Percentiles rank a stretch among this genome's conserved stretches.
Evolutionary conservation across 2,329 filamentous ascomycete genomes (phyloP).

Genomic region (Triangularia setosa): DNA sequence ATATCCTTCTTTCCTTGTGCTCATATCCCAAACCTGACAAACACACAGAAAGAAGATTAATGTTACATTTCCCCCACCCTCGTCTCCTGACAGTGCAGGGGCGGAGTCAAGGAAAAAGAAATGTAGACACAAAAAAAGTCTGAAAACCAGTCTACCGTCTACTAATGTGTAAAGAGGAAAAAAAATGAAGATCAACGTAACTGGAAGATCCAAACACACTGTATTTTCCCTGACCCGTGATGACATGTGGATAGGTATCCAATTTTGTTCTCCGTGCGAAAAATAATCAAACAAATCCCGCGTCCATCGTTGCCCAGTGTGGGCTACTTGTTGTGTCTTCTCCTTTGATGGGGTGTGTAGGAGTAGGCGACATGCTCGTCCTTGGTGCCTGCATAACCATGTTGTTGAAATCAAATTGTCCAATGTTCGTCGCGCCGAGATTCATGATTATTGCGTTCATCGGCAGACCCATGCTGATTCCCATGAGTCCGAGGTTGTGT

Average conservation of each 20-base stretch:
- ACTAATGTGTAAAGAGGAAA: background rate
- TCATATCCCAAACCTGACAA: background rate
- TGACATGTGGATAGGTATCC: background rate
- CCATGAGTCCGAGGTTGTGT: slow-evolving; percentile 1
- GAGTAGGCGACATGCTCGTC: background rate
- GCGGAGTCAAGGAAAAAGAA: background rate
- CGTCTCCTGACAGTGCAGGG: background rate
- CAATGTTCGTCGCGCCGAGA: background rate
- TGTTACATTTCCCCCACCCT: background rate
- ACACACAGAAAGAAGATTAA: background rate
- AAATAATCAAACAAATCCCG: background rate
- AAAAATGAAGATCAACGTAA: background rate
- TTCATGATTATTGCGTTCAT: background rate
- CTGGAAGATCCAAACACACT: background rate
- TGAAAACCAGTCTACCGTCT: background rate
- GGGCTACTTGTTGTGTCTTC: background rate
- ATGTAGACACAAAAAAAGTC: background rate
- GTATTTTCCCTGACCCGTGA: background rate
- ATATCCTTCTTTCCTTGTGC: background rate
- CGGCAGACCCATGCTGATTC: background rate
- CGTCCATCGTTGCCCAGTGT: background rate
- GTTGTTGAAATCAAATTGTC: background rate
- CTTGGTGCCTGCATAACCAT: background rate
- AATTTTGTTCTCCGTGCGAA: background rate
- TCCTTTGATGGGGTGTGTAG: background rate